phyloP scores from a whole-genome alignment of 2,329 filamentous ascomycete genomes.

The Colletotrichum melonis region DNA sequence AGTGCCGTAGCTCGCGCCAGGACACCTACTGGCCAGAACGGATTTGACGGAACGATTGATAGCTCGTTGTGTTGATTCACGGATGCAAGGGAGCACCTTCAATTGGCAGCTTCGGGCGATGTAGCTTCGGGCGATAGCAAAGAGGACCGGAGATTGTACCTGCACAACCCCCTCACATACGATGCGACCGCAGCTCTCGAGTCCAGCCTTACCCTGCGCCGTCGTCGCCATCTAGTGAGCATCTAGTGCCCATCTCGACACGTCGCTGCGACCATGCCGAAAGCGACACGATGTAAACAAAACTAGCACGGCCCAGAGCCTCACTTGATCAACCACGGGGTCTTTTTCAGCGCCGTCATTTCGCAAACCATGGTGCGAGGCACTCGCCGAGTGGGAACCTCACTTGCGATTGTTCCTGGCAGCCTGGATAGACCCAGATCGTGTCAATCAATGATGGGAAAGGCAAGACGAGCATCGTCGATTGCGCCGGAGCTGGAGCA shows the following conservation, averaged over 20 bases:
- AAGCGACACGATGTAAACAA: constrained; percentile 31
- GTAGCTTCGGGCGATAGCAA: constrained; percentile 5
- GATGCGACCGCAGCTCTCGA: constrained; percentile 19
- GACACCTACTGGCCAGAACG: constrained; percentile 3
- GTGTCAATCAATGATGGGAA: neutral
- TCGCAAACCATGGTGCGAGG: constrained; percentile 10
- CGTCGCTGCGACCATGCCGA: constrained; percentile 27
- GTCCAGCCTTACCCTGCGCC: constrained; percentile 31
- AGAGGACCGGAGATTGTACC: constrained; percentile 27
- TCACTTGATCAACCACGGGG: constrained; percentile 6
- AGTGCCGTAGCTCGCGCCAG: neutral
- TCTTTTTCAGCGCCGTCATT: constrained; percentile 20
- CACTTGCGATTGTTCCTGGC: constrained; percentile 1
- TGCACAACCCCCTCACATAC: constrained; percentile 29
- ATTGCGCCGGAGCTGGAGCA: constrained; percentile 6
- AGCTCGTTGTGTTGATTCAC: constrained; percentile 18
- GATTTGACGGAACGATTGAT: constrained; percentile 22
- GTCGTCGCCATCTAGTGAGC: neutral
- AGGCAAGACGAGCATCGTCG: neutral
- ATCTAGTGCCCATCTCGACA: constrained; percentile 15
- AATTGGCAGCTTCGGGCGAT: constrained; percentile 9
- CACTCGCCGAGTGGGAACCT: constrained; percentile 12
- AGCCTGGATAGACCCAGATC: constrained; percentile 16
- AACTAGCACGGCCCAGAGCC: constrained; percentile 27
- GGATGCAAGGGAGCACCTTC: constrained; percentile 24